Base-by-base conservation (phyloP, 1,284 basidiomycete genomes). In the Apiotrichum brassicae region DNA sequence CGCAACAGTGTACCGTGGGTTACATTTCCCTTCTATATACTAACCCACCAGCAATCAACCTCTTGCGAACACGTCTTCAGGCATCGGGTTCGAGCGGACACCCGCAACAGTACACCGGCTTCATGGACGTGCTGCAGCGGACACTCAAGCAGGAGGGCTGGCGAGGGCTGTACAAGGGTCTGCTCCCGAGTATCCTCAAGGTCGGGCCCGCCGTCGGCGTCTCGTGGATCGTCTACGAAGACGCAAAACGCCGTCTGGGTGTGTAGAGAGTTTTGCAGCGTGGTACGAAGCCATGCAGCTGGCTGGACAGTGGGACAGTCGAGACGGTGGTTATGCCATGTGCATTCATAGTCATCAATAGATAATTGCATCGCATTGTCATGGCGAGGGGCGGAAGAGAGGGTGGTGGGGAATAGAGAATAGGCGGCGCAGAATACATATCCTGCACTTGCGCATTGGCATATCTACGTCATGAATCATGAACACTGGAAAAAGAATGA, bases 141-240 rank as follows among this genome's bases (percentile, higher is more conserved):
- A 97, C 94, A 19, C 87, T 87, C 71, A 76, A 79, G 42, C 79
- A 81, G 19, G 94, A 97, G 68, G 94, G 94, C 0, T 87, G 90
- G 84, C 79, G 84, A 56, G 94, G 94, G 3, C 90, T 98, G 71
- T 99, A 99, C 75, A 84, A 92, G 40, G 94, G 94, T 32, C 74
- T 94, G 58, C 80, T 90, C 49, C 91, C 90, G 30, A 91, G 88
- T 40, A 77, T 95, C 60, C 88, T 92, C 39, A 97, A 97, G 81
- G 91, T 97, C 51, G 84, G 94, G 43, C 91, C 91, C 44, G 85
- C 91, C 12, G 91, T 95, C 26, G 93, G 90, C 22, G 94, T 97
- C 75, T 88, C 87, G 55, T 94, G 93, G 74, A 82, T 94, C 50
- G 90, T 93, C 3, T 73, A 73, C 54, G 71, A 73, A 59, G 67